phyloP scores from a whole-genome alignment of 192 early-diverging fungal species.

The Coemansia sp. region DNA sequence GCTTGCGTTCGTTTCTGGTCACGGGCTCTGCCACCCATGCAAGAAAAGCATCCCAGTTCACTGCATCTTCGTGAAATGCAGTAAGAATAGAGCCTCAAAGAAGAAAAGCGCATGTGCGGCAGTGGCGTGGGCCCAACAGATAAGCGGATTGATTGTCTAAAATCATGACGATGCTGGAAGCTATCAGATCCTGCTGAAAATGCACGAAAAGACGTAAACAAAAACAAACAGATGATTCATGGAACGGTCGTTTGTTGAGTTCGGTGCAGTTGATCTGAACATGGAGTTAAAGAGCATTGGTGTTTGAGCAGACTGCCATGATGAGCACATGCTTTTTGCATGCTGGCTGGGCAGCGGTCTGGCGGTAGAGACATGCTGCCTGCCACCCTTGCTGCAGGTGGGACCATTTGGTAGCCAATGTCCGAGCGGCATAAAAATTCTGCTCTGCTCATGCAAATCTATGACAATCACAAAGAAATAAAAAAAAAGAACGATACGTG shows the following conservation, averaged over 20 bases:
- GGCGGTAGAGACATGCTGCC: conserved; percentile 84
- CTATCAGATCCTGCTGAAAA: background rate
- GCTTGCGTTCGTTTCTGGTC: background rate
- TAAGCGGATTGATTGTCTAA: background rate
- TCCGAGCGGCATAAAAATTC: conserved; percentile 82
- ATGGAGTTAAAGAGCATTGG: no score
- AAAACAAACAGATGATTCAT: background rate
- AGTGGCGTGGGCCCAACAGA: conserved; percentile 1
- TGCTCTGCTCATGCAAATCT: no score
- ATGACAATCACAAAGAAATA: no score
- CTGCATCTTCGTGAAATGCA: background rate
- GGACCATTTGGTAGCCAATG: conserved; percentile 71
- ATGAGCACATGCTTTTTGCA: conserved; percentile 18
- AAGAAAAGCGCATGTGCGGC: background rate
- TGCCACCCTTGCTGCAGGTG: conserved; percentile 91
- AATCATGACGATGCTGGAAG: background rate
- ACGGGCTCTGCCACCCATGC: background rate
- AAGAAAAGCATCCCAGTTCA: background rate
- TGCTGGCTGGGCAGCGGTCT: conserved; percentile 90
- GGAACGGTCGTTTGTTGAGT: background rate
- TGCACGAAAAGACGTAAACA: background rate
- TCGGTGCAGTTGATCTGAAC: background rate
- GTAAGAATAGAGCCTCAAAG: background rate
- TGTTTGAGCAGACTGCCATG: conserved; percentile 74
- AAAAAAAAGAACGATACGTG: no score